phyloP scores from a whole-genome alignment of 2,329 filamentous ascomycete genomes.

The Xylariaceae sp. region DNA sequence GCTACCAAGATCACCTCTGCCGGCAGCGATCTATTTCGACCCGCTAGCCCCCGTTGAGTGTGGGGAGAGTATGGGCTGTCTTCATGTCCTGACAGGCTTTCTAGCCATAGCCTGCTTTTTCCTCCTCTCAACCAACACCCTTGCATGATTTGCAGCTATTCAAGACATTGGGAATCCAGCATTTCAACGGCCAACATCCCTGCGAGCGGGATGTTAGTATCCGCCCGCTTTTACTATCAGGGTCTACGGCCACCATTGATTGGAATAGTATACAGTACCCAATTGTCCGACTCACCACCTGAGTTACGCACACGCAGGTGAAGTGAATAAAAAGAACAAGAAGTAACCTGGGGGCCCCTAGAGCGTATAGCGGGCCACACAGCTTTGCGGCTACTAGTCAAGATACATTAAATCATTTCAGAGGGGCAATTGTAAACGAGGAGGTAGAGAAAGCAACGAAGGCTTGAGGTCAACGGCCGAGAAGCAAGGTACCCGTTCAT shows the following conservation, averaged over 20 bases:
- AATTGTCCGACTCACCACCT: slow-evolving; percentile 35
- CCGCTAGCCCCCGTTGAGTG: slow-evolving; percentile 31
- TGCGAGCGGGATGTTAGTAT: slow-evolving; percentile 33
- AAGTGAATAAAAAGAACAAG: slow-evolving; percentile 16
- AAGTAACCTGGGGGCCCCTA: slow-evolving; percentile 19
- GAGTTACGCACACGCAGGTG: slow-evolving; percentile 9
- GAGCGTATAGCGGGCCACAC: slow-evolving; percentile 17
- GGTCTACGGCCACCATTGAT: slow-evolving; percentile 22
- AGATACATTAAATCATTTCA: slow-evolving; percentile 21
- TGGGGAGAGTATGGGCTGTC: slow-evolving; percentile 33
- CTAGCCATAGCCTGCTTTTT: slow-evolving; percentile 26
- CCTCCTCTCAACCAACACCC: slow-evolving; percentile 35
- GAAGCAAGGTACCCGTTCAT: slow-evolving; percentile 31
- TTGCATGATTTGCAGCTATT: slow-evolving; percentile 43
- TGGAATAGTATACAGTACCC: slow-evolving; percentile 35
- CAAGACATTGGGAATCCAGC: slow-evolving; percentile 40
- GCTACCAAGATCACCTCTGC: slow-evolving; percentile 12
- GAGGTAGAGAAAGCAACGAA: slow-evolving; percentile 15
- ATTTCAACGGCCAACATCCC: slow-evolving; percentile 43
- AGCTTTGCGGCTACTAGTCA: slow-evolving; percentile 16
- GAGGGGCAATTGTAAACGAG: slow-evolving; percentile 33
- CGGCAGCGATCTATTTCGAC: slow-evolving; percentile 31
- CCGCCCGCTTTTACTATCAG: slow-evolving; percentile 30
- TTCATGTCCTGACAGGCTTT: slow-evolving; percentile 10
- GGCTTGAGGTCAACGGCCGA: slow-evolving; percentile 31